A percentile compares a stretch with the other conserved stretches of the same genome.
These are phyloP conservation scores for Biscogniauxia sp. DNA, from an alignment of 2,329 filamentous ascomycete species.

Conservation along the genomic window DNA sequence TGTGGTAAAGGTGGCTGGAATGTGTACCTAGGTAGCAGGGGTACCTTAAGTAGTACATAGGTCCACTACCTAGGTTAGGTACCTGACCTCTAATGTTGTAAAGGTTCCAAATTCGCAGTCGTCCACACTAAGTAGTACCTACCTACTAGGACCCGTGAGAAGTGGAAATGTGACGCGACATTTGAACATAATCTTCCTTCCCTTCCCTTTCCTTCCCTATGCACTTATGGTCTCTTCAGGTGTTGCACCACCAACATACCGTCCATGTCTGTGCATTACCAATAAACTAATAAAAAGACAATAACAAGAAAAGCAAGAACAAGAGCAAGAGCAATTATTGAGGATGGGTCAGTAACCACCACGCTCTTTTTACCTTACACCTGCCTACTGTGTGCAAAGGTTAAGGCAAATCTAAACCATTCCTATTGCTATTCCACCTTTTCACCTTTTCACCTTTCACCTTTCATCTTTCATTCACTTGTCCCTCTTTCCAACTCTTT, in stretches of 20 bases:
- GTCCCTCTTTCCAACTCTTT: not conserved
- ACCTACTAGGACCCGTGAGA: not conserved
- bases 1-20: no score
- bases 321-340: not conserved
- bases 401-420: not conserved
- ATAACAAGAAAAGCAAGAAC: not conserved
- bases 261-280: not conserved
- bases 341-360: not conserved
- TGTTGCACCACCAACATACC: not conserved
- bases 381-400: not conserved
- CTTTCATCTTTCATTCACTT: not conserved
- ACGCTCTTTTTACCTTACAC: not conserved
- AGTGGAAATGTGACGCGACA: not conserved
- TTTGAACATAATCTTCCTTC: not conserved
- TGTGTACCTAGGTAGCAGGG: no score
- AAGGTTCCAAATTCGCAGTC: no score
- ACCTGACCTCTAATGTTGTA: no score
- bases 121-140: no score
- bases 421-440: not conserved
- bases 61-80: no score
- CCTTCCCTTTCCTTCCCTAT: no score
- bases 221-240: no score
- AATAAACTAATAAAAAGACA: not conserved
- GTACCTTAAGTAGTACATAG: no score
- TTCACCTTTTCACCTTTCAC: no score